Base-by-base conservation (phyloP, 305 asterid genomes). In the Solanum chacoense region DNA sequence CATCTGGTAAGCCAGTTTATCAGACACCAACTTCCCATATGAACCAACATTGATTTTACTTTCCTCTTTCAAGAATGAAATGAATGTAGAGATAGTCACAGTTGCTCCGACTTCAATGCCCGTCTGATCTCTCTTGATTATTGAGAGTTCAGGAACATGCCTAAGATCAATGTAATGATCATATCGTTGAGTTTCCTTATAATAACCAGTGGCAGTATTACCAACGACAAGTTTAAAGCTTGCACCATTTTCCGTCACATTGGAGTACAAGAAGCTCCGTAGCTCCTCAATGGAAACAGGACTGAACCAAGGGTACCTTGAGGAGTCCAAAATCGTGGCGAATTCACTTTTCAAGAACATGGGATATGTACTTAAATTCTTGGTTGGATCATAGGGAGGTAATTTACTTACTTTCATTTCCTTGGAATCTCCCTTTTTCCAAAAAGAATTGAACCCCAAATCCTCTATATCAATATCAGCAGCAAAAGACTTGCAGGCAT, bases 401-500 rank as follows among this genome's bases (percentile, higher is more conserved):
- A 96, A 90, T 84, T 88, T 91, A 78, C 89, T 89, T 26, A 88
- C 35, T 90, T 85, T 93, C 55, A 88, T 88, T 76, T 92, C 95
- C 59, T 72, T 89, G 9, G 85, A 22, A 87, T 94, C 98, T 89
- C 92, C 95, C 14, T 93, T 93, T 86, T 87, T 90, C 95, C 96
- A 95, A 50, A 93, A 96, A 7, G 94, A 90, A 92, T 95, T 95
- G 65, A 95, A 65, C 84, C 98, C 98, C 90, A 96, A 90, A 92
- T 96, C 98, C 90, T 96, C 98, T 87, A 96, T 91, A 89, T 96
- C 98, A 38, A 94, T 94, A 92, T 96, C 92, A 80, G 93, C 92
- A 65, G 98, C 92, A 78, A 95, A 95, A 88, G 96, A 91, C 91
- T 96, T 96, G 94, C 98, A 96, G 88, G 94, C 98, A 92, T 96